Evolutionary conservation across 2,329 filamentous ascomycete genomes (phyloP), one percentile per base, ranked within the genome.

Genomic region (Chlorencoelia australis): DNA sequence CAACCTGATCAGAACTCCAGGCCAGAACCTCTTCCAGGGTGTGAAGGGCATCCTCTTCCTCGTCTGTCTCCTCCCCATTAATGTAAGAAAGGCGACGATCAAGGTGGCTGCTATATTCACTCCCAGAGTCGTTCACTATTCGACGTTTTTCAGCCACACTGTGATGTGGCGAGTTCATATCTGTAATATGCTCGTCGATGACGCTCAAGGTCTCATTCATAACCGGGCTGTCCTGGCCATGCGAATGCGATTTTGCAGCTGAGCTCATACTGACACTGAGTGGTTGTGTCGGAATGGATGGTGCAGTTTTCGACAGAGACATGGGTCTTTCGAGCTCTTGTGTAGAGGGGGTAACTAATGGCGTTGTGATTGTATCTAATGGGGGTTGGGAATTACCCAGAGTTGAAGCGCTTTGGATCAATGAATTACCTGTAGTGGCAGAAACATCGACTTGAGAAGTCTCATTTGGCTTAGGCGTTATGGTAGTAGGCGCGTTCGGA

Each of bases 101-200:
- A 25, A 83, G 56, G 37, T 84, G 77, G 42, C 75, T 83, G 60
- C 87, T 94, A 59, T 94, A 94, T 57, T 94, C 85, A 62, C 86
- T 94, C 33, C 80, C 82, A 2, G 87, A 93, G 58, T 93, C 85
- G 44, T 77, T 85, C 28, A 68, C 61, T 34, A 63, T 60, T 37
- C 68, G 52, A 46, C 73, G 64, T 45, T 79, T 58, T 21, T 57
- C 59, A 17, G 73, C 71, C 15, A 37, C 42, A 35, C 47, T 50
- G 28, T 52, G 45, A 4, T 67, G 63, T 5, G 71, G 63, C 13
- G 70, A 71, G 43, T 72, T 66, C 45, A 96, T 73, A 57, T 94
- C 83, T 27, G 86, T 94, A 50, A 96, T 94, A 56, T 95, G 89
- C 61, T 96, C 89, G 58, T 96, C 82, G 52, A 96, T 96, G 40